phyloP scores from a whole-genome alignment of 164 flowering plant species.

The Vitis riparia region DNA sequence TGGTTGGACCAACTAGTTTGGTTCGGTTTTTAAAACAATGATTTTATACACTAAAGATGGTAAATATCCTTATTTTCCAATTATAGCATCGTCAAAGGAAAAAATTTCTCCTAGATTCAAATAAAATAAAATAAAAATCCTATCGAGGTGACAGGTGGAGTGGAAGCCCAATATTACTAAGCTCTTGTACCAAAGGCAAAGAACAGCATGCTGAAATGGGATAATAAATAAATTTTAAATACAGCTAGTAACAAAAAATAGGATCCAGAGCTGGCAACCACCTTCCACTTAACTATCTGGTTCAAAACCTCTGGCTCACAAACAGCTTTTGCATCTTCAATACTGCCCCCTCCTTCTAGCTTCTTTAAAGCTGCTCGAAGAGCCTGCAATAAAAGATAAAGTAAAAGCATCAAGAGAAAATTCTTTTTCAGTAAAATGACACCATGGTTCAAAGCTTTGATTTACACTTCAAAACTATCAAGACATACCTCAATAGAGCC shows the following conservation, averaged over 20 bases:
- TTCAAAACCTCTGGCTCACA: conserved; percentile 64
- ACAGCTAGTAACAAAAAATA: not conserved
- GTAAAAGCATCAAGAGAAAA: not conserved
- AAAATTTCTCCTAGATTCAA: too few relatives aligned
- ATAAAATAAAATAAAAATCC: too few relatives aligned
- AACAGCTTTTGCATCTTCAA: conserved; percentile 78
- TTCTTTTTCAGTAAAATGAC: not conserved
- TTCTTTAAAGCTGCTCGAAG: conserved; percentile 58
- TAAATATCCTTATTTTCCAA: too few relatives aligned
- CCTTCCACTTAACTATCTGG: conserved; percentile 78
- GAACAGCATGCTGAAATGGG: too few relatives aligned
- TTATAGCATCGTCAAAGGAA: too few relatives aligned
- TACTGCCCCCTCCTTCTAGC: conserved; percentile 53
- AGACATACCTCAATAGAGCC: conserved; percentile 62
- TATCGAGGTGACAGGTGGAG: too few relatives aligned
- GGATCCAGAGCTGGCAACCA: conserved; percentile 1
- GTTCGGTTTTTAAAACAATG: too few relatives aligned
- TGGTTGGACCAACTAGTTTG: too few relatives aligned
- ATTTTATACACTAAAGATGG: too few relatives aligned
- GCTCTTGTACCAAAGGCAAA: too few relatives aligned
- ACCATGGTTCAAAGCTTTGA: not conserved
- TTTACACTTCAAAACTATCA: not conserved
- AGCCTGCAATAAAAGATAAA: conserved; percentile 46
- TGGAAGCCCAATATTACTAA: too few relatives aligned
- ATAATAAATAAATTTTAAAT: not conserved